phyloP scores from a whole-genome alignment of 1,284 basidiomycete genomes.

The Boletus sp. region DNA sequence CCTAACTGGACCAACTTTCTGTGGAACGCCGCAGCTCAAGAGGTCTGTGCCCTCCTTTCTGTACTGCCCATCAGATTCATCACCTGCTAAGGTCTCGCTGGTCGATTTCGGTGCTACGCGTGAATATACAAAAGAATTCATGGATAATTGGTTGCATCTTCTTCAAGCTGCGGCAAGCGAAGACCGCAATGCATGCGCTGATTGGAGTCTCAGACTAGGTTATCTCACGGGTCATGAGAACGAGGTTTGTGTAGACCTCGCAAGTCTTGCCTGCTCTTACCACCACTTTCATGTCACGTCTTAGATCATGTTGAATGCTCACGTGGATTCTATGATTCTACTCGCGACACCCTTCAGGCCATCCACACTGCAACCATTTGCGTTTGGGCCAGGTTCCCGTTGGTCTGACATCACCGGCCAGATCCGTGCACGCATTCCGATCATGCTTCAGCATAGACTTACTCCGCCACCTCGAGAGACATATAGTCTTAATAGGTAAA shows the following conservation, averaged over 20 bases:
- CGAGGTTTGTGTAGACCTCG: slow-evolving; percentile 44
- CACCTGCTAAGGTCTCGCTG: slow-evolving; percentile 64
- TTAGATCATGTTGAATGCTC: slow-evolving; percentile 85
- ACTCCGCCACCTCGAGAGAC: slow-evolving; percentile 94
- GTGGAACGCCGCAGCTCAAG: slow-evolving; percentile 65
- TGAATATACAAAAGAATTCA: slow-evolving; percentile 83
- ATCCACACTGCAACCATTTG: slow-evolving; percentile 61
- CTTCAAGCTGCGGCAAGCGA: slow-evolving; percentile 74
- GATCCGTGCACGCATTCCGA: slow-evolving; percentile 81
- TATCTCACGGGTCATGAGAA: slow-evolving; percentile 91
- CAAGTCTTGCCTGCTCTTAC: background rate
- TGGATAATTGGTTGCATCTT: slow-evolving; percentile 83
- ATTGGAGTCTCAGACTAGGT: slow-evolving; percentile 76
- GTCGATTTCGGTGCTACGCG: slow-evolving; percentile 97
- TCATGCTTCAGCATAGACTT: slow-evolving; percentile 86
- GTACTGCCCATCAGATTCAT: background rate
- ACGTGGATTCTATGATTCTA: slow-evolving; percentile 79
- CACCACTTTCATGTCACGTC: background rate
- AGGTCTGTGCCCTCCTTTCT: slow-evolving; percentile 34
- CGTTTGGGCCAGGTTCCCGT: slow-evolving; percentile 61
- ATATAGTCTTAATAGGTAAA: slow-evolving; percentile 85
- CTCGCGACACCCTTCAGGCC: slow-evolving; percentile 78
- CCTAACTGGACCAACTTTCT: slow-evolving; percentile 99
- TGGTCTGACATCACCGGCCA: slow-evolving; percentile 70
- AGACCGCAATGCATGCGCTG: slow-evolving; percentile 67